Evolutionary conservation across 2,329 filamentous ascomycete species (phyloP).

Genomic region (Venturiaceae sp.): DNA sequence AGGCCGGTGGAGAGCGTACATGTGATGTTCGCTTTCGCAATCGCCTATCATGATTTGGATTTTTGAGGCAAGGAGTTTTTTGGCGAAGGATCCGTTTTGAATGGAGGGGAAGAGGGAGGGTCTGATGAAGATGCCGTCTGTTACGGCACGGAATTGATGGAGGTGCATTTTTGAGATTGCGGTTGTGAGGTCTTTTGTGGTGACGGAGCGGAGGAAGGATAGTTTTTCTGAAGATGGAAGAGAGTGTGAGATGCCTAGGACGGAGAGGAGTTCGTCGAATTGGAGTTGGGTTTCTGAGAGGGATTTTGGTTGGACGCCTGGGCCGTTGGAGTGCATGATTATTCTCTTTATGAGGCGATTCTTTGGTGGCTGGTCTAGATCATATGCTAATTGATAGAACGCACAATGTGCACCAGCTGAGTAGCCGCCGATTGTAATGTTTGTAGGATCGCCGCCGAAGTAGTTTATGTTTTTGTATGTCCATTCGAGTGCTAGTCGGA

Average conservation of each 20-base stretch:
- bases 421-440: constrained; percentile 46
- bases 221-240: constrained; percentile 35
- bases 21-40: constrained; percentile 42
- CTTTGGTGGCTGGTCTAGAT: constrained; percentile 37
- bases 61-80: constrained; percentile 31
- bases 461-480: constrained; percentile 39
- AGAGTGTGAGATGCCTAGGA: constrained; percentile 31
- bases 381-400: constrained; percentile 48
- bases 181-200: constrained; percentile 10
- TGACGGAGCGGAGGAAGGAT: constrained; percentile 26
- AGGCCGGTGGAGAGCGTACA: constrained; percentile 42
- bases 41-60: constrained; percentile 45
- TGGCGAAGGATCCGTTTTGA: constrained; percentile 38
- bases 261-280: constrained; percentile 39
- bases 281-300: constrained; percentile 38
- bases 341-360: constrained; percentile 40
- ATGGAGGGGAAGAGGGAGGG: constrained; percentile 34
- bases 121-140: constrained; percentile 39
- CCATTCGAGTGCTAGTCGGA: constrained; percentile 46
- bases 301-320: constrained; percentile 42
- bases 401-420: constrained; percentile 46
- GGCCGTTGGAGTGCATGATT: constrained; percentile 45
- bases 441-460: constrained; percentile 40
- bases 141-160: constrained; percentile 46
- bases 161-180: constrained; percentile 32